Percentiles rank a stretch among this genome's conserved stretches.
Conservation (phyloP, 129 eudicot genomes). For the Saposhnikovia divaricata region DNA sequence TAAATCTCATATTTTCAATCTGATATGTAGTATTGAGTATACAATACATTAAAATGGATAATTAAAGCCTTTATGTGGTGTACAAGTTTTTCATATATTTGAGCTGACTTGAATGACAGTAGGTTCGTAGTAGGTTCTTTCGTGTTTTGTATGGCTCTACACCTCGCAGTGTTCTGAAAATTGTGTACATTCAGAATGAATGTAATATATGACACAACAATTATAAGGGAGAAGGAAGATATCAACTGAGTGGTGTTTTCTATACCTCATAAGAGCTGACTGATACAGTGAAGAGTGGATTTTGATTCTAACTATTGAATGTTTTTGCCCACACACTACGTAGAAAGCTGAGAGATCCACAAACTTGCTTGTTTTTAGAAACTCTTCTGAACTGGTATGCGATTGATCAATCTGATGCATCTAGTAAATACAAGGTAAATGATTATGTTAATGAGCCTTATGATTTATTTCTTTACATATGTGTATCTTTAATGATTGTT, state of each 20-base stretch:
- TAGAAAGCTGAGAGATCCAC: background rate
- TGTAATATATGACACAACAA: background rate
- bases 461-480: no score
- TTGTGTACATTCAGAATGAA: background rate
- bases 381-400: background rate
- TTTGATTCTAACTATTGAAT: background rate
- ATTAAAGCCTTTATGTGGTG: background rate
- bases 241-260: background rate
- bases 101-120: background rate
- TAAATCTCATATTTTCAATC: background rate
- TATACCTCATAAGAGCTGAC: background rate
- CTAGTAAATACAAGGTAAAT: background rate
- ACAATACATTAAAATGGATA: background rate
- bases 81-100: background rate
- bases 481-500: background rate
- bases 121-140: background rate
- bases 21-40: no score
- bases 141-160: no score
- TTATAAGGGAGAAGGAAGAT: background rate
- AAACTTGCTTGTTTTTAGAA: background rate
- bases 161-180: no score
- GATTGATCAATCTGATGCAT: background rate
- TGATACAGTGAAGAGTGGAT: background rate
- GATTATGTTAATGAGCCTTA: background rate
- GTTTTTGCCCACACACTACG: background rate